These are phyloP conservation scores for Bolboschoenus planiculmis DNA, from an alignment of 176 grass and related monocot species.

Conservation along the genomic window DNA sequence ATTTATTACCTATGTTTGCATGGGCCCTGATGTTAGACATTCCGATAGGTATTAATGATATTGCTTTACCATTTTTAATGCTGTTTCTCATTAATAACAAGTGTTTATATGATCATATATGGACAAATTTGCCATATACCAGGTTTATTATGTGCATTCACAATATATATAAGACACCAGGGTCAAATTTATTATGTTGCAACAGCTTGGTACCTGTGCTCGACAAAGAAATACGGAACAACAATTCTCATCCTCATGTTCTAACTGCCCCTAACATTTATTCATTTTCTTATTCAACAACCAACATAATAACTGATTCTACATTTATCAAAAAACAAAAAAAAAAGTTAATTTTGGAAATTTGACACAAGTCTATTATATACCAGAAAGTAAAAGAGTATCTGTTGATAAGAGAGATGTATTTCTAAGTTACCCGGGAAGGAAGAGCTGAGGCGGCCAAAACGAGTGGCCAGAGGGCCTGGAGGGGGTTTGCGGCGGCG, in stretches of 20 bases:
- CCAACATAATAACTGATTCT: neutral
- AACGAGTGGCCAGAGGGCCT: slow-evolving; percentile 36
- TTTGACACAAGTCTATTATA: neutral
- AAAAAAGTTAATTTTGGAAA: neutral
- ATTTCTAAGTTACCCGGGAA: slow-evolving; percentile 40
- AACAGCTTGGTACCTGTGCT: neutral
- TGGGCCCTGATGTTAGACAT: neutral
- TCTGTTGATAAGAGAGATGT: neutral
- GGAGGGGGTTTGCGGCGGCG: slow-evolving; percentile 60
- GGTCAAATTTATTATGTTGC: neutral
- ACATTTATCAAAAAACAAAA: neutral
- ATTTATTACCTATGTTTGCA: neutral
- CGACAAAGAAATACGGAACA: neutral
- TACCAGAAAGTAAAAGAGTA: neutral
- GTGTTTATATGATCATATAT: neutral
- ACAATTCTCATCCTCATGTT: neutral
- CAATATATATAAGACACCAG: neutral
- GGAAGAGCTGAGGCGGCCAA: slow-evolving; percentile 35
- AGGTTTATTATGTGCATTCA: neutral
- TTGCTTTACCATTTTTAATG: neutral
- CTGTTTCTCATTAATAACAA: neutral
- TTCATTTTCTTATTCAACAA: neutral
- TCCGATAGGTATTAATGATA: neutral
- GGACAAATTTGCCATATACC: neutral
- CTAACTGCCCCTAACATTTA: neutral